Conservation (phyloP, 179 eudicot genomes). For the Silene coronaria region DNA sequence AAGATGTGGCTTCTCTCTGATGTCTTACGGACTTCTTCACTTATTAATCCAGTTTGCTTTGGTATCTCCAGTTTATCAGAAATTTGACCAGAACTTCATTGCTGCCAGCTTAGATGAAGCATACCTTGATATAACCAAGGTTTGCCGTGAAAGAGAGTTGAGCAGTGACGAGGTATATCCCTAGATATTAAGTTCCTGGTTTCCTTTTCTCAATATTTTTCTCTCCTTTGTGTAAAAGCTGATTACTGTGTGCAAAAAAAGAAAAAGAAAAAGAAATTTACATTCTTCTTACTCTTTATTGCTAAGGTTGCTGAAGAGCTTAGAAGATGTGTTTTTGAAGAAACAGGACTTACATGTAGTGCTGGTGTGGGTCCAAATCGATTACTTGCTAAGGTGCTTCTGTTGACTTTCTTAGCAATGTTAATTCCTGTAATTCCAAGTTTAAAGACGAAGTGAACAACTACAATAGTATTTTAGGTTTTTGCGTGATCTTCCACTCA, state of each 20-base stretch:
- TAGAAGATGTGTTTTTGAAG: conserved; percentile 57
- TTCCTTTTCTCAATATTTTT: not conserved
- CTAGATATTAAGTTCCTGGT: not conserved
- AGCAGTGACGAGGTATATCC: conserved; percentile 47
- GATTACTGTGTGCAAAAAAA: not conserved
- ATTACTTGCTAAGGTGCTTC: conserved; percentile 83
- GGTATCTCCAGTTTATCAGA: conserved; percentile 54
- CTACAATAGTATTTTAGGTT: not conserved
- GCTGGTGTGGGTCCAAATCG: conserved; percentile 92
- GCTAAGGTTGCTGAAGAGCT: conserved; percentile 84
- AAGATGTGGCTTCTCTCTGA: not conserved
- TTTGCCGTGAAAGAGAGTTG: conserved; percentile 63
- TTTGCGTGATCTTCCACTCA: not conserved
- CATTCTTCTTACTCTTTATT: conserved; percentile 4
- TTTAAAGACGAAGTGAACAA: not conserved
- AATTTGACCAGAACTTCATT: conserved; percentile 75
- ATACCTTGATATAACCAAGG: conserved; percentile 80
- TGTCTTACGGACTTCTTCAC: not conserved
- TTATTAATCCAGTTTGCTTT: conserved; percentile 12
- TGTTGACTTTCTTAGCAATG: not conserved
- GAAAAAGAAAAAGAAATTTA: not conserved
- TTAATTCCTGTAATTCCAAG: not conserved
- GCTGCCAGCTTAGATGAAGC: conserved; percentile 97
- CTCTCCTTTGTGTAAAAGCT: not conserved
- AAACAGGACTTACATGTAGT: conserved; percentile 95